Evolutionary conservation across 202 grass and related monocot species (phyloP), one percentile per base, ranked within the genome.

Genomic region (Zizania palustris): DNA sequence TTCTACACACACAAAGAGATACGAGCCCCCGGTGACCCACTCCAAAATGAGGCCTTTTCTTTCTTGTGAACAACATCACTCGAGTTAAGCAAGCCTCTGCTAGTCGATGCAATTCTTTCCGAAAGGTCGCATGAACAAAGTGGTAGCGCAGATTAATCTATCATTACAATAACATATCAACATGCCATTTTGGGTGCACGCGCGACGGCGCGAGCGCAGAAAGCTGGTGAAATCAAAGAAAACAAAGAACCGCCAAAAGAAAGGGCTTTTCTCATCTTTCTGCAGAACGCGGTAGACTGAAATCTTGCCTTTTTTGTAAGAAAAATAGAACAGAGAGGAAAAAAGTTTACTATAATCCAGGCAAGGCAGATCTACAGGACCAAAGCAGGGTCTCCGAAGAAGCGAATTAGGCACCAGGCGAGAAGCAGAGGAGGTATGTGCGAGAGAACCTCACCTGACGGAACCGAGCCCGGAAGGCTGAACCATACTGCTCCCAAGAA

Each of bases 361-460:
- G 57, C 20, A 45, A 78, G 57, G 56, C 46, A 57, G 82, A 84
- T 78, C 56, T 84, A 57, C 35, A 77, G 34, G 36, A 39, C 39
- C 13, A 78, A 56, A 71, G 16, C 44, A 77, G 22, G 62, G 6
- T 7, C 22, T 12, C 38, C 5, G 9, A 37, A 64, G 42, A 60
- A 53, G 9, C 18, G 60, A 76, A 54, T 77, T 50, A 41, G 57
- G 15, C 63, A 51, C 35, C 42, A 61, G 19, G 5, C 14, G 21
- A 48, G 40, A 3, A 28, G 28, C 28, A 28, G 28, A 28, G 28
- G 28, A 28, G 54, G 41, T 49, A 76, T 53, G 53, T 76, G 72
- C 54, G 7, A 18, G 45, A 63, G 66, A 78, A 65, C 49, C 67
- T 78, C 67, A 85, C 82, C 74, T 63, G 64, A 72, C 42, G 57